Evolutionary conservation across 176 grass and related monocot genomes (phyloP).

Genomic region (Echinochloa phyllopogon): DNA sequence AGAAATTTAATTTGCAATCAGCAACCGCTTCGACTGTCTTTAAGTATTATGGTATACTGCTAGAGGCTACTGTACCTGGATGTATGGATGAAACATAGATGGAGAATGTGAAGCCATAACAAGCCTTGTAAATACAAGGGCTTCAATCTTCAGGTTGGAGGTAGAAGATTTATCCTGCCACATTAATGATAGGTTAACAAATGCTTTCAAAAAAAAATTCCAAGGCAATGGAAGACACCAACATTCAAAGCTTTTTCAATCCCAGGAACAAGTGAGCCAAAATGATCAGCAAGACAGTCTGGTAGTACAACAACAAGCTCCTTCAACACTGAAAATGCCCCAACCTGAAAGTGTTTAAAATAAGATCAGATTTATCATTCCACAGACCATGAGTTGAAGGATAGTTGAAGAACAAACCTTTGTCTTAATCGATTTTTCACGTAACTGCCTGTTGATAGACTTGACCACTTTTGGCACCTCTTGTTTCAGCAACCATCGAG

Average conservation of each 20-base stretch:
- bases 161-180: slow-evolving; percentile 94
- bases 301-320: slow-evolving; percentile 96
- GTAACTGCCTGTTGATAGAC: slow-evolving; percentile 92
- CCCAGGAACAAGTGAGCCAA: slow-evolving; percentile 92
- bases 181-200: slow-evolving; percentile 36
- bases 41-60: background rate
- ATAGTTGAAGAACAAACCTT: slow-evolving; percentile 65
- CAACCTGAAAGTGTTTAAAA: slow-evolving; percentile 57
- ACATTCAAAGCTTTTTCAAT: slow-evolving; percentile 99
- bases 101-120: slow-evolving; percentile 96
- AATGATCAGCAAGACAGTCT: slow-evolving; percentile 94
- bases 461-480: slow-evolving; percentile 97
- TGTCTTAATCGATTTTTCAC: slow-evolving; percentile 99
- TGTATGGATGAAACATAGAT: slow-evolving; percentile 94
- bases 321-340: slow-evolving; percentile 95
- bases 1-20: slow-evolving; percentile 37
- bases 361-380: slow-evolving; percentile 20
- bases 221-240: slow-evolving; percentile 41
- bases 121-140: slow-evolving; percentile 91
- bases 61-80: slow-evolving; percentile 60
- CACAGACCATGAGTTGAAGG: slow-evolving; percentile 24
- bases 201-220: background rate
- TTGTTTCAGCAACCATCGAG: slow-evolving; percentile 96
- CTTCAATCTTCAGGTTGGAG: slow-evolving; percentile 98
- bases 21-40: background rate